phyloP scores from a whole-genome alignment of 768 basidiomycete species.

The Gloeopeniophorella convolvens region DNA sequence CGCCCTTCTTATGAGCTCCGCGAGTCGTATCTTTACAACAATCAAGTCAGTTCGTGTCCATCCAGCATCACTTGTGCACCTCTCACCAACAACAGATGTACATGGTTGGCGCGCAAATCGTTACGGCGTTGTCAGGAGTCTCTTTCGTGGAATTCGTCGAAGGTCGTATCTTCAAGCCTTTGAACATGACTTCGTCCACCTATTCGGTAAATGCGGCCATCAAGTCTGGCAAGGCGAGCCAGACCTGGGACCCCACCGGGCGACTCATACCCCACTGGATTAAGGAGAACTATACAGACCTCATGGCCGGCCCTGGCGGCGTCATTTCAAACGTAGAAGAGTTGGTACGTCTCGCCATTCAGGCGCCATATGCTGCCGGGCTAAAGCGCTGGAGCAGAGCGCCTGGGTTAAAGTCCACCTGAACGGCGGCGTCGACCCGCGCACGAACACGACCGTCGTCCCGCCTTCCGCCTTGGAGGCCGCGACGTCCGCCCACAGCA shows the following conservation, averaged over 20 bases:
- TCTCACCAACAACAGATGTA: conserved; percentile 32
- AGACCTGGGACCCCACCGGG: conserved; percentile 30
- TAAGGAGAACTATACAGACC: conserved; percentile 21
- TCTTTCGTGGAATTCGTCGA: conserved; percentile 36
- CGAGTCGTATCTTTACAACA: conserved; percentile 36
- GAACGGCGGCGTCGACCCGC: conserved; percentile 28
- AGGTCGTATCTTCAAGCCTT: conserved; percentile 35
- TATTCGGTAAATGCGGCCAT: conserved; percentile 31
- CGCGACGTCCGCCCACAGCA: conserved; percentile 28
- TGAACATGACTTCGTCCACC: conserved; percentile 37
- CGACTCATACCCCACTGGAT: conserved; percentile 31
- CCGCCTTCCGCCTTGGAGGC: conserved; percentile 27
- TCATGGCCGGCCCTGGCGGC: conserved; percentile 36
- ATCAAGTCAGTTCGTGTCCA: conserved; percentile 26
- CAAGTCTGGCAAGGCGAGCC: conserved; percentile 28
- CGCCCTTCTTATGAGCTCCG: conserved; percentile 33
- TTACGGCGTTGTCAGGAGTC: conserved; percentile 29
- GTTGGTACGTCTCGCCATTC: conserved; percentile 30
- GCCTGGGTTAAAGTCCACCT: conserved; percentile 36
- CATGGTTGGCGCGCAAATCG: conserved; percentile 29
- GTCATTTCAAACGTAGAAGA: conserved; percentile 39
- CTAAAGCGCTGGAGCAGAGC: conserved; percentile 23
- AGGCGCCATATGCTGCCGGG: not conserved
- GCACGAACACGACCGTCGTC: conserved; percentile 29
- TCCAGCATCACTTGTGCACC: not conserved